These are phyloP conservation scores for Orychophragmus violaceus DNA, from an alignment of 345 rosid genomes.

Conservation along the genomic window DNA sequence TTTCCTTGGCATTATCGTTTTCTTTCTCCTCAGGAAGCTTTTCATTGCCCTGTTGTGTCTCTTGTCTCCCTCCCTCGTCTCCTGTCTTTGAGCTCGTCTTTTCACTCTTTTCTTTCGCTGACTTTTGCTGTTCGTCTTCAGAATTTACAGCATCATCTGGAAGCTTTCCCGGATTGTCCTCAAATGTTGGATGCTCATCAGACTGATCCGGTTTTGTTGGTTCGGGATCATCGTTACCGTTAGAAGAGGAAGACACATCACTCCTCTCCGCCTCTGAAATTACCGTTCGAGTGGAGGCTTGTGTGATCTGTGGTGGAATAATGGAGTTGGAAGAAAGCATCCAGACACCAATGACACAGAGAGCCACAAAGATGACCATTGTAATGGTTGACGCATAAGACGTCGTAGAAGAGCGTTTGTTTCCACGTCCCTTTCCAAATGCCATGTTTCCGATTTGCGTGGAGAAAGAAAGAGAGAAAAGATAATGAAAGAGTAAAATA, in stretches of 20 bases:
- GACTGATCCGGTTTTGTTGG: constrained; percentile 26
- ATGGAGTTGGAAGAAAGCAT: constrained; percentile 61
- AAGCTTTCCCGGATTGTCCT: constrained; percentile 81
- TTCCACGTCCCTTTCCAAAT: constrained; percentile 47
- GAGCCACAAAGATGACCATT: constrained; percentile 52
- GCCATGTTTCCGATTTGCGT: constrained; percentile 34
- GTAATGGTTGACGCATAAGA: constrained; percentile 64
- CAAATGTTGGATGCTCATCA: constrained; percentile 37
- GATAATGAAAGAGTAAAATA: constrained; percentile 29
- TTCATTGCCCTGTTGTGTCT: constrained; percentile 12
- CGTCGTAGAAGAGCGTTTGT: constrained; percentile 42
- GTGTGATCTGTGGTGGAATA: constrained; percentile 33
- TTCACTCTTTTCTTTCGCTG: constrained; percentile 34
- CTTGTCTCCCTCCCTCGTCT: constrained; percentile 43
- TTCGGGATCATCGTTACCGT: constrained; percentile 4
- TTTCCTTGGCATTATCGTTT: not conserved
- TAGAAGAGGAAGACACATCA: constrained; percentile 20
- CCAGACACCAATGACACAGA: constrained; percentile 83
- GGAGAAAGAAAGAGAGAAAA: constrained; percentile 1
- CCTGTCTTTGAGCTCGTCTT: constrained; percentile 3
- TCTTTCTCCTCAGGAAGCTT: not conserved
- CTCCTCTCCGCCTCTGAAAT: constrained; percentile 23
- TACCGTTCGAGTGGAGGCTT: constrained; percentile 31
- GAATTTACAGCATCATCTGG: constrained; percentile 79
- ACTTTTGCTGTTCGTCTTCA: constrained; percentile 32